phyloP scores from a whole-genome alignment of 805 yeast species.

The Huiozyma naganishii region DNA sequence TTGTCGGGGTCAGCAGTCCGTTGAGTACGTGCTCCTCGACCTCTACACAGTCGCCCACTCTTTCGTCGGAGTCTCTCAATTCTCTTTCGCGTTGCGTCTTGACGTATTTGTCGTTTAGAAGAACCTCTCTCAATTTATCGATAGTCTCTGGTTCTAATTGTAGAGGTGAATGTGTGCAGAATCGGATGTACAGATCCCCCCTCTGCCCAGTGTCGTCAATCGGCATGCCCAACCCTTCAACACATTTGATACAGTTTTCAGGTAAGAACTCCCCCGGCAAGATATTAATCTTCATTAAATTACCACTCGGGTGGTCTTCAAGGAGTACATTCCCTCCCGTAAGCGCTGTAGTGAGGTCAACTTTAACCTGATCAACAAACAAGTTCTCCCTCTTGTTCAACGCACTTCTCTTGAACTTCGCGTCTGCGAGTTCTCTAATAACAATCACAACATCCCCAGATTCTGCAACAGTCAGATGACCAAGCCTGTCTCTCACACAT shows the following conservation, averaged over 20 bases:
- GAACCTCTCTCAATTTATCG: slow-evolving; percentile 7
- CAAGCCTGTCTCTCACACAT: slow-evolving; percentile 26
- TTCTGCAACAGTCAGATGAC: slow-evolving; percentile 9
- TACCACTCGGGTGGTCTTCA: slow-evolving; percentile 25
- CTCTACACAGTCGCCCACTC: slow-evolving; percentile 13
- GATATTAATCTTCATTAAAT: slow-evolving; percentile 33
- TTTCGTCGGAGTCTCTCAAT: slow-evolving; percentile 4
- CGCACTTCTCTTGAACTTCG: slow-evolving; percentile 10
- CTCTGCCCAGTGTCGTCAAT: slow-evolving; percentile 14
- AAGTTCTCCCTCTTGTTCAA: slow-evolving; percentile 35
- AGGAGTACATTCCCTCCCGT: slow-evolving; percentile 43
- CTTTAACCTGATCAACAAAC: slow-evolving; percentile 30
- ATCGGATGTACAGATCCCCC: slow-evolving; percentile 52
- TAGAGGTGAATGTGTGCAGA: slow-evolving; percentile 47
- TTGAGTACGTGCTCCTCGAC: slow-evolving; percentile 19
- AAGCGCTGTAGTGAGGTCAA: slow-evolving; percentile 44
- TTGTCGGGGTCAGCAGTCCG: slow-evolving; percentile 4
- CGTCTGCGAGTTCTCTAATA: slow-evolving; percentile 22
- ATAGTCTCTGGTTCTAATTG: slow-evolving; percentile 14
- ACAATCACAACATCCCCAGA: slow-evolving; percentile 63
- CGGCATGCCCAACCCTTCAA: slow-evolving; percentile 50
- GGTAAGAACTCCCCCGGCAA: slow-evolving; percentile 42
- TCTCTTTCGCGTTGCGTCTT: slow-evolving; percentile 7
- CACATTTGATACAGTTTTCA: slow-evolving; percentile 36
- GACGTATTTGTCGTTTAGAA: slow-evolving; percentile 13